These are phyloP conservation scores for Eutrema yunnanense DNA, from an alignment of 345 rosid species.

Conservation along the genomic window DNA sequence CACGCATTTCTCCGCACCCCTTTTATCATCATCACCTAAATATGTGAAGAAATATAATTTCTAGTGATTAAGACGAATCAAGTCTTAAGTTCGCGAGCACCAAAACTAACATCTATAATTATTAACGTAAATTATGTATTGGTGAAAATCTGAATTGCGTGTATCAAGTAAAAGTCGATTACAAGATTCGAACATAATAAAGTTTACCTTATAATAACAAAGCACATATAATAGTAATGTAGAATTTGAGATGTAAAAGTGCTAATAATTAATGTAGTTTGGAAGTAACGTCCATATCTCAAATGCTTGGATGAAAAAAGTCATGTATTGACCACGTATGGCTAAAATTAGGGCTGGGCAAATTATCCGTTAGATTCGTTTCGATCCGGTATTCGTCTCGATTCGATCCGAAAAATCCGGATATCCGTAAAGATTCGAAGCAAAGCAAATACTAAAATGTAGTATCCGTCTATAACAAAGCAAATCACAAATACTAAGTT, in stretches of 20 bases:
- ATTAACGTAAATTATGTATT: not conserved
- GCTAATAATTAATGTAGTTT: constrained; percentile 12
- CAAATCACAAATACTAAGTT: too few species aligned
- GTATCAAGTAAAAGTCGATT: not conserved
- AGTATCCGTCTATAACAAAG: too few species aligned
- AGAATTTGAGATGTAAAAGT: not conserved
- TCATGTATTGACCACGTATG: constrained; percentile 15
- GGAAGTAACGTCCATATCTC: constrained; percentile 2
- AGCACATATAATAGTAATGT: too few species aligned
- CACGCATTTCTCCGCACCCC: not conserved
- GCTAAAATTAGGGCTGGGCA: too few species aligned
- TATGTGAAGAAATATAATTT: not conserved
- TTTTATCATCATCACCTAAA: not conserved
- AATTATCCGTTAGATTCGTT: too few species aligned
- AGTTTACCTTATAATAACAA: not conserved
- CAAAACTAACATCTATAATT: too few species aligned
- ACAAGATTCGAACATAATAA: not conserved
- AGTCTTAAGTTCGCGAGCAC: not conserved
- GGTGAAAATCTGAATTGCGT: not conserved
- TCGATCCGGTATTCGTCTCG: too few species aligned
- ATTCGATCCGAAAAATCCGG: too few species aligned
- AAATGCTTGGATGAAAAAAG: not conserved
- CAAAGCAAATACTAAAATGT: too few species aligned
- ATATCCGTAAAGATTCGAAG: too few species aligned
- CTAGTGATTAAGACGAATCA: not conserved